Evolutionary conservation across 208 protist species (phyloP).

Genomic region (Leishmania braziliensis): DNA sequence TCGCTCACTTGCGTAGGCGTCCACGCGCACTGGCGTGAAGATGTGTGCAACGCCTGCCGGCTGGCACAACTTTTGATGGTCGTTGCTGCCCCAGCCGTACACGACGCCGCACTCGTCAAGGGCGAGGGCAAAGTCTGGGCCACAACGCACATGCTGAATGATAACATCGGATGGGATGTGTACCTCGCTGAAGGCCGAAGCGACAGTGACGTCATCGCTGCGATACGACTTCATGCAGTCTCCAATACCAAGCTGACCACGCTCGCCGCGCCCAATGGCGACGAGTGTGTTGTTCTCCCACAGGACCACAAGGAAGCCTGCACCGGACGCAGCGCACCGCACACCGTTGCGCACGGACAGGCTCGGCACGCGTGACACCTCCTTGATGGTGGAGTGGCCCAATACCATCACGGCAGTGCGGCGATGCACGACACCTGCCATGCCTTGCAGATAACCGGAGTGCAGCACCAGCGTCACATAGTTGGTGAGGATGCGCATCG

Average conservation of each 20-base stretch:
- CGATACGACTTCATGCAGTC: slow-evolving; percentile 29
- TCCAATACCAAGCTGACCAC: slow-evolving; percentile 68
- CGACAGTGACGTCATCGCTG: slow-evolving; percentile 31
- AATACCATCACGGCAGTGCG: slow-evolving; percentile 40
- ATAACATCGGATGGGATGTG: slow-evolving; percentile 21
- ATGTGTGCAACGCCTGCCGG: slow-evolving; percentile 15
- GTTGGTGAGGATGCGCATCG: slow-evolving; percentile 52
- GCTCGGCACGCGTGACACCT: slow-evolving; percentile 41
- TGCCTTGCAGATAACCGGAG: slow-evolving; percentile 41
- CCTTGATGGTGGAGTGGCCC: slow-evolving; percentile 36
- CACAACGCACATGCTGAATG: slow-evolving; percentile 47
- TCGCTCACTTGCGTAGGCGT: slow-evolving; percentile 24
- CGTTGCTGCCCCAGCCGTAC: slow-evolving; percentile 82
- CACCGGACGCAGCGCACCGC: slow-evolving; percentile 42
- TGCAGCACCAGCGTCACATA: slow-evolving; percentile 56
- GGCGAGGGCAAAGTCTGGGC: slow-evolving; percentile 68
- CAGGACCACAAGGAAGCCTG: slow-evolving; percentile 62
- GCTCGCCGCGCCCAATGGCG: slow-evolving; percentile 53
- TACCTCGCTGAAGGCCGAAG: slow-evolving; percentile 32
- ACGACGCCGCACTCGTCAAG: slow-evolving; percentile 38
- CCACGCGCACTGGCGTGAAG: slow-evolving; percentile 49
- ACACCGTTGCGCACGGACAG: slow-evolving; percentile 43
- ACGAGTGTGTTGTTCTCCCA: slow-evolving; percentile 44
- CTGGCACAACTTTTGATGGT: slow-evolving; percentile 28
- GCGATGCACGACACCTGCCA: slow-evolving; percentile 48